phyloP scores from a whole-genome alignment of 2,329 filamentous ascomycete genomes.

The Sporothrix variecibatus region DNA sequence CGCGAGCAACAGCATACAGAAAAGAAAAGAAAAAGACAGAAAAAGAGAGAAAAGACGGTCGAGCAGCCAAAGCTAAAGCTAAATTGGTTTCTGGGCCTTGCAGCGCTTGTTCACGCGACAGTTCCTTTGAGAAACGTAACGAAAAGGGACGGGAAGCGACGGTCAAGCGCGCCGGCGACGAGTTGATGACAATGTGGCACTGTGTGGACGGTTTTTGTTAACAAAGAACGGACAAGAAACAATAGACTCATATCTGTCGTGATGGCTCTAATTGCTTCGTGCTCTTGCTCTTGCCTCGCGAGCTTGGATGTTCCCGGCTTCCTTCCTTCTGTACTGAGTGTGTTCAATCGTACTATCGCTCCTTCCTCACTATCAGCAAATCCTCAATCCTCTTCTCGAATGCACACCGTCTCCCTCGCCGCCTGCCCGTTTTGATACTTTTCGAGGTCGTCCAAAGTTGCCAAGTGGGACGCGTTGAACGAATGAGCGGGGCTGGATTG shows the following conservation, averaged over 20 bases:
- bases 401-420: background rate
- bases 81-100: background rate
- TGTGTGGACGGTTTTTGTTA: background rate
- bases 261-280: background rate
- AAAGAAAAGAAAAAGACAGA: background rate
- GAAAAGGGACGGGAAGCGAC: background rate
- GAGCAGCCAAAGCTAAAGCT: slow-evolving; percentile 5
- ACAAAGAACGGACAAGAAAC: background rate
- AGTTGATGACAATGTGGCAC: background rate
- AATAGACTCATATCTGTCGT: slow-evolving; percentile 1
- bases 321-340: too few relatives aligned
- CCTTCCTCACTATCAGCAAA: background rate
- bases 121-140: too few relatives aligned
- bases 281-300: slow-evolving; percentile 9
- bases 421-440: slow-evolving; percentile 12
- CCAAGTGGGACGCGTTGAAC: background rate
- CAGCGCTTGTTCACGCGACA: slow-evolving; percentile 5
- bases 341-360: background rate
- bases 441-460: background rate
- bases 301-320: background rate
- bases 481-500: slow-evolving; percentile 12
- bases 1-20: background rate
- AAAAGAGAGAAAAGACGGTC: background rate
- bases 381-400: background rate
- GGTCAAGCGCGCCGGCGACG: background rate